Evolutionary conservation across 2,329 filamentous ascomycete genomes (phyloP), one percentile per base, ranked within the genome.

Genomic region (Ophiocordyceps robertsii): DNA sequence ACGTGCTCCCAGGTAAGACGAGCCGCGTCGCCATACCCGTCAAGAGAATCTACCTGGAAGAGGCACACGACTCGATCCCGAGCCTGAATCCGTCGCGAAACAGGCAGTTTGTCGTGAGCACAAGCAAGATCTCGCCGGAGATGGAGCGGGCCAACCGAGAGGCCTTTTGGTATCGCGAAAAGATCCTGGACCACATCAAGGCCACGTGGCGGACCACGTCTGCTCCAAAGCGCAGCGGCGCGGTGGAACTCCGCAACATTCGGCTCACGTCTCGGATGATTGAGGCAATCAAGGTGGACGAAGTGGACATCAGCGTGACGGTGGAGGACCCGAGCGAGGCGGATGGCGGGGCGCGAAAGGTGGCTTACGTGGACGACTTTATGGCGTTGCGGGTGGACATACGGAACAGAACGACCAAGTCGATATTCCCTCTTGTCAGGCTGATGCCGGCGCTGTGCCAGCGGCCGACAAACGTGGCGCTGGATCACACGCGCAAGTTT

Each of bases 31-130:
- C 90, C 41, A 66, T 95, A 11, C 80, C 88, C 0, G 67, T 95
- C 3, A 82, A 77, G 42, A 77, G 84, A 31, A 70, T 93, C 33
- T 84, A 84, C 56, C 60, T 95, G 17, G 70, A 80, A n/a, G 76
- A 92, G 47, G 80, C 86, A 3, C 77, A 88, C 54, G 80, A 80
- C 2, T 70, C 82, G 2, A 84, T 95, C 33, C 89, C 88, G 1
- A 81, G 79, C 1, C 69, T 95, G 10, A 88, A 90, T 50, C 82
- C 83, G 1, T 79, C 82, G 0, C 79, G 82, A n/a, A 82, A 87
- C 55, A 76, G 88, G n/a, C 89, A 95, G 56, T 95, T 94, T 53
- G 85, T 95, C 29, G 85, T 95, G 37, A 92, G 84, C 60, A 76
- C 80, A 14, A 80, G 77, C 55, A 84, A 84, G 52, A 77, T 89